phyloP scores from a whole-genome alignment of 1,284 basidiomycete species.

The Ceratobasidium sp. region DNA sequence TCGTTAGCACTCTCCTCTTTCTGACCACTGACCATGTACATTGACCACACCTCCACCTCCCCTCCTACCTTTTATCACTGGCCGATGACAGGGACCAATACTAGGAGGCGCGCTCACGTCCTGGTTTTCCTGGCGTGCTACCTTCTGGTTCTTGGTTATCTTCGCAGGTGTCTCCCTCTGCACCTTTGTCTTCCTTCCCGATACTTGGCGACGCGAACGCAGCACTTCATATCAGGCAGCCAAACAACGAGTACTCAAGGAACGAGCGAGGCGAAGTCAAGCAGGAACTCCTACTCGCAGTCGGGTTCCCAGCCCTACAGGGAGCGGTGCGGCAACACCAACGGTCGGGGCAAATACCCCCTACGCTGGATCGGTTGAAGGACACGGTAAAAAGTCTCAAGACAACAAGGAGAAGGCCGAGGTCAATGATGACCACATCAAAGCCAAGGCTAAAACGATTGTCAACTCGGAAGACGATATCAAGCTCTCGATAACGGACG shows the following conservation, averaged over 20 bases:
- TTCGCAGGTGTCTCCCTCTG: slow-evolving; percentile 63
- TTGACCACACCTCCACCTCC: not conserved
- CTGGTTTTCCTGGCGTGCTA: slow-evolving; percentile 74
- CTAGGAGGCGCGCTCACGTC: slow-evolving; percentile 71
- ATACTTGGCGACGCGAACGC: slow-evolving; percentile 83
- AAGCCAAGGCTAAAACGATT: not conserved
- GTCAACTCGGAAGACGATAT: slow-evolving; percentile 48
- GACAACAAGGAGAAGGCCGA: slow-evolving; percentile 7
- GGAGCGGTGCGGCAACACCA: slow-evolving; percentile 25
- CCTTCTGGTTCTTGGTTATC: slow-evolving; percentile 81
- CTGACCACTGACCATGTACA: slow-evolving; percentile 12
- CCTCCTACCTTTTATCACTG: not conserved
- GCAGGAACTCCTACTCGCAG: slow-evolving; percentile 4
- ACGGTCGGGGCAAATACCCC: slow-evolving; percentile 40
- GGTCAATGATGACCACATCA: not conserved
- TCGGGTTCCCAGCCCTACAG: slow-evolving; percentile 5
- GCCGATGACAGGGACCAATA: slow-evolving; percentile 68
- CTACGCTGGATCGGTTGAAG: slow-evolving; percentile 40
- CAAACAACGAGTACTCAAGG: slow-evolving; percentile 43
- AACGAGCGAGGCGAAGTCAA: slow-evolving; percentile 39
- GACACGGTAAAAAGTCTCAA: not conserved
- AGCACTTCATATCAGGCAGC: slow-evolving; percentile 76
- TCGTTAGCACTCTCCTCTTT: slow-evolving; percentile 43
- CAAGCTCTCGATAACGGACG: slow-evolving; percentile 67
- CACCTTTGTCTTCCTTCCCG: slow-evolving; percentile 74